A percentile compares a stretch with the other conserved stretches of the same genome.
Conservation (phyloP, 2,329 filamentous ascomycete species). For the Neonectria sp. region DNA sequence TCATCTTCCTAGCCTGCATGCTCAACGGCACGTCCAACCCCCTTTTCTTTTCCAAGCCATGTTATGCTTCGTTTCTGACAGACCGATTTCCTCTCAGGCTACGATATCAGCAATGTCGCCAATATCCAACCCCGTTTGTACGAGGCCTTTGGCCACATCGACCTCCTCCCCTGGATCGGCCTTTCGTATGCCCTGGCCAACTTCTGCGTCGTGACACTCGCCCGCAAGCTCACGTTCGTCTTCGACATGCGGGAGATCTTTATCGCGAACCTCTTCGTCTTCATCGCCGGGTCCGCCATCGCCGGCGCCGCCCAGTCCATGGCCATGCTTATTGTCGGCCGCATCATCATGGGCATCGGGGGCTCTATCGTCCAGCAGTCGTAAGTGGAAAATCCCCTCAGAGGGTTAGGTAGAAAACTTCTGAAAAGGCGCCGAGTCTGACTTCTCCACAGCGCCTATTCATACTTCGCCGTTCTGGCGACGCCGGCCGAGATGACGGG, state of each 20-base stretch:
- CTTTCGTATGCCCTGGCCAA: constrained; percentile 54
- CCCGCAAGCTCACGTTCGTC: constrained; percentile 51
- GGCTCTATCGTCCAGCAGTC: constrained; percentile 50
- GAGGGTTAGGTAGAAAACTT: neutral
- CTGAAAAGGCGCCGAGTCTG: neutral
- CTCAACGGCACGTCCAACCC: constrained; percentile 21
- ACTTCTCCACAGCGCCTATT: constrained; percentile 16
- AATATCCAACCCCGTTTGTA: constrained; percentile 73
- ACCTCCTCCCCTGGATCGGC: constrained; percentile 58
- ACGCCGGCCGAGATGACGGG: constrained; percentile 42
- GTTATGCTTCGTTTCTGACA: neutral
- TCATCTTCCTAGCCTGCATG: constrained; percentile 27
- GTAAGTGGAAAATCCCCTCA: constrained; percentile 36
- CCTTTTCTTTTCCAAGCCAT: neutral
- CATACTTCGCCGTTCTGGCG: constrained; percentile 48
- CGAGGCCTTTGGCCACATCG: constrained; percentile 59
- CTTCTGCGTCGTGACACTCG: constrained; percentile 53
- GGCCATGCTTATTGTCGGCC: constrained; percentile 50
- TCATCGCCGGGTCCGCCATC: constrained; percentile 49
- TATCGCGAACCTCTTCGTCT: constrained; percentile 45
- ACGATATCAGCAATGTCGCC: constrained; percentile 62
- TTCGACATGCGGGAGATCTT: constrained; percentile 52
- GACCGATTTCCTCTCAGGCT: constrained; percentile 48
- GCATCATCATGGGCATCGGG: constrained; percentile 52
- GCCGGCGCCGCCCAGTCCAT: constrained; percentile 50